Evolutionary conservation across 257 asterid genomes (phyloP).

Genomic region (Capsicum pubescens): DNA sequence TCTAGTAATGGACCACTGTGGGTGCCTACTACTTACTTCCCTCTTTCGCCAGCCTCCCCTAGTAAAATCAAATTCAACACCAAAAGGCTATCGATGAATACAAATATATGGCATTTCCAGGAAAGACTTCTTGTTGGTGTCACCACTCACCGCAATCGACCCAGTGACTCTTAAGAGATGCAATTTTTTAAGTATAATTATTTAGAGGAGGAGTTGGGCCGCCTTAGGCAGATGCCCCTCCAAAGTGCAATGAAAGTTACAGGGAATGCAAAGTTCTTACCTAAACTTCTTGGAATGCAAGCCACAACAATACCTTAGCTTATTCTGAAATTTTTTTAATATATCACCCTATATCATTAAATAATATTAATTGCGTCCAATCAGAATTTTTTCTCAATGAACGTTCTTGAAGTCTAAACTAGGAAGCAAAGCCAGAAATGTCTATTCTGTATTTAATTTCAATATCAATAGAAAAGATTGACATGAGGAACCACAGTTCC

Average conservation of each 20-base stretch:
- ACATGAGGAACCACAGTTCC: not conserved
- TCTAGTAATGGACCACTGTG: not conserved
- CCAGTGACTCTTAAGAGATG: not conserved
- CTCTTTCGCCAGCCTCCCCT: constrained; percentile 1
- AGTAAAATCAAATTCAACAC: not conserved
- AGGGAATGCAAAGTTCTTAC: no score
- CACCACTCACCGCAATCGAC: not conserved
- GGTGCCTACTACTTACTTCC: not conserved
- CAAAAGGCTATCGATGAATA: not conserved
- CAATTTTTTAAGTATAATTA: no score
- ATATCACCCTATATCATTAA: not conserved
- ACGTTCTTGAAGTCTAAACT: not conserved
- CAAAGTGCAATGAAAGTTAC: no score
- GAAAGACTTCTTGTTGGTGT: not conserved
- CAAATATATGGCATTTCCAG: not conserved
- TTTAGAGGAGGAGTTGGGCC: no score
- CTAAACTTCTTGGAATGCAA: not conserved
- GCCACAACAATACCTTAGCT: not conserved
- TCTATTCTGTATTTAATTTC: not conserved
- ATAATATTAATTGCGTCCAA: not conserved
- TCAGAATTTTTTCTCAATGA: not conserved
- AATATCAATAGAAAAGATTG: not conserved
- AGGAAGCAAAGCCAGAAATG: not conserved
- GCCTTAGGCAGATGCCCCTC: no score
- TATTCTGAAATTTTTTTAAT: not conserved